phyloP scores from a whole-genome alignment of 331 rosid species.

The Prunus yedoensis region DNA sequence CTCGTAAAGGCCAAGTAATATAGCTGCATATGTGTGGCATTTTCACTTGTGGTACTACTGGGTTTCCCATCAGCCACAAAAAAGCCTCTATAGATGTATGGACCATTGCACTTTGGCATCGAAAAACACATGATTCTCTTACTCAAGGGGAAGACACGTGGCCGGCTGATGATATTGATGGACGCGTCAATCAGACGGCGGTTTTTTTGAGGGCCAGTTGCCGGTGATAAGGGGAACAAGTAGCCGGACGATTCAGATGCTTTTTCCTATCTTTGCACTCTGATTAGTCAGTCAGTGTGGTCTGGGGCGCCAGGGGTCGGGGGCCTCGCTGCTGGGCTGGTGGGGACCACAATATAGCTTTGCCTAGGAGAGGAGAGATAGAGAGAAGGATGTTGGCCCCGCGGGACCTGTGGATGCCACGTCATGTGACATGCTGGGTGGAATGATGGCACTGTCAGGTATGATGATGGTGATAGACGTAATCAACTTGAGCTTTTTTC shows the following conservation, averaged over 20 bases:
- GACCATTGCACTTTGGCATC: background rate
- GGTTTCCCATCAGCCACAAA: background rate
- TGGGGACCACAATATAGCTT: background rate
- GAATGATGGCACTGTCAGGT: constrained; percentile 38
- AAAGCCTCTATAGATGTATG: background rate
- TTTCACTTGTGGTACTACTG: background rate
- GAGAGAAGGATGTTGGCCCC: background rate
- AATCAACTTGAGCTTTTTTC: background rate
- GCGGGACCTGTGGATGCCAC: constrained; percentile 6
- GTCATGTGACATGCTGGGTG: constrained; percentile 16
- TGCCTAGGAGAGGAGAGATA: background rate
- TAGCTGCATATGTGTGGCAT: background rate
- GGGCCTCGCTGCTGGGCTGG: background rate
- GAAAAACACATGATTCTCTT: background rate
- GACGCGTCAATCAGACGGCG: constrained; percentile 33
- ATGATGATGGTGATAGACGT: constrained; percentile 24
- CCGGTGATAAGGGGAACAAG: constrained; percentile 23
- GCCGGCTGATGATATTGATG: background rate
- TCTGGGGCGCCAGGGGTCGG: constrained; percentile 4
- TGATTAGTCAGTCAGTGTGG: constrained; percentile 6
- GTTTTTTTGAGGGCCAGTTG: constrained; percentile 18
- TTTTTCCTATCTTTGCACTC: background rate
- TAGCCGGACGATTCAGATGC: constrained; percentile 29
- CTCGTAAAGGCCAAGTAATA: background rate
- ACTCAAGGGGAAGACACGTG: background rate